A percentile compares a stretch with the other conserved stretches of the same genome.
phyloP scores from a whole-genome alignment of 148 eudicot genomes.

The Fagopyrum homotropicum region DNA sequence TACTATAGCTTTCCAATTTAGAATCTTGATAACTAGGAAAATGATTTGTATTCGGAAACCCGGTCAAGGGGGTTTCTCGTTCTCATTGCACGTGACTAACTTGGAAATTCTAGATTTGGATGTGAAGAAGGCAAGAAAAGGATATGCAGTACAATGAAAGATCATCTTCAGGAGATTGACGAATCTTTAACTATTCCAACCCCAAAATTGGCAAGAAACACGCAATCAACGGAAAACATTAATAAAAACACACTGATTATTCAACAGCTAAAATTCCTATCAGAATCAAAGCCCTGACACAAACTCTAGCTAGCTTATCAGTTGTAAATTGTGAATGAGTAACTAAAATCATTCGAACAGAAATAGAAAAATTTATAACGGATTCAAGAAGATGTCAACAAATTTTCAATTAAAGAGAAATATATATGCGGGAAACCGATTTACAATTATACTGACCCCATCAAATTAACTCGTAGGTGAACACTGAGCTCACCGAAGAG shows the following conservation, averaged over 20 bases:
- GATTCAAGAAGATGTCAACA: background rate
- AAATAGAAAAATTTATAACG: background rate
- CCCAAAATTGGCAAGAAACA: background rate
- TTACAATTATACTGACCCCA: conserved; percentile 45
- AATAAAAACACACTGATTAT: background rate
- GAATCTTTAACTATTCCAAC: background rate
- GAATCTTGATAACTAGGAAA: no score
- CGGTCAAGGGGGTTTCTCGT: background rate
- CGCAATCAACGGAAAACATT: background rate
- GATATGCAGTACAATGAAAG: background rate
- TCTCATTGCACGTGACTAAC: background rate
- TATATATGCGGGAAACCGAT: background rate
- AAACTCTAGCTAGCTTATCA: background rate
- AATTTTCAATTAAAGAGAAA: background rate
- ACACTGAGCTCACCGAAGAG: conserved; percentile 60
- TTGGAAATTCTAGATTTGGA: background rate
- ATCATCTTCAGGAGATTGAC: background rate
- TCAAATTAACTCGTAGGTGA: conserved; percentile 64
- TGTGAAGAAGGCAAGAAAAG: background rate
- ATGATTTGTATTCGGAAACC: background rate
- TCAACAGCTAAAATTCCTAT: background rate
- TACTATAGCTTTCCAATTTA: no score
- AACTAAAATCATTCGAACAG: background rate
- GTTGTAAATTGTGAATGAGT: background rate
- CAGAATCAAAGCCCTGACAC: background rate